Base-by-base conservation (phyloP, 208 protist genomes). In the Kentomonas sorsogonicus region DNA sequence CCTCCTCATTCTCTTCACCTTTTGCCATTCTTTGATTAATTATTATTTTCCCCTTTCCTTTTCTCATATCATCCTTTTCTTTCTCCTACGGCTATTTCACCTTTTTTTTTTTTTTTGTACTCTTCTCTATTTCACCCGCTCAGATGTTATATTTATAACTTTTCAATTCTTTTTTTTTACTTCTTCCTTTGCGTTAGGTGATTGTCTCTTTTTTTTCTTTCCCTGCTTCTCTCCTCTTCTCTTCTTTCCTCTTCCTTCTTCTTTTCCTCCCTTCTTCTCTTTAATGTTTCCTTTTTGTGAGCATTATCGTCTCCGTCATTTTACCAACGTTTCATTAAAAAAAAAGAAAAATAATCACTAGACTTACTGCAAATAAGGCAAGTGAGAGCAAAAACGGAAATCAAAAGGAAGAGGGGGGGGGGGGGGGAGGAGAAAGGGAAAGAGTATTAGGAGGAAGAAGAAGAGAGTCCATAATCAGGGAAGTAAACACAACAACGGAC, bases 261-360 rank as follows among this genome's bases (percentile, higher is more conserved):
- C 43, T 67, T 31, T 46, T 54, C 52, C 52, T 60, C 25, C 41
- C 52, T 3, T 16, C 16, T 46, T 33, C 51, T 53, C 20, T 29
- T 48, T 53, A 34, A 38, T 53, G 20, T 27, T 1, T 67, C 44
- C 50, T 56, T 62, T 11, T 57, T 55, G 2, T 58, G 15, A 26
- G 30, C 60, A 34, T 55, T 56, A 29, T 41, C 50, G 29, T 31
- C 16, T 55, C 33, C 33, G 33, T 36, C 33, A 36, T 36, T 36
- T 11, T 36, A 36, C 11, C 5, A 36, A 36, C 11, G 11, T 36
- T 15, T 36, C 33, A 15, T 15, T 15, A 36, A 11, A 36, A 36
- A 36, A 15, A 36, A 36, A 36, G 33, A 36, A 36, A 36, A 36
- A 36, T 11, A 5, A 36, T 36, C 11, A 36, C 11, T 36, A 60